A percentile compares a stretch with the other conserved stretches of the same genome.
phyloP scores from a whole-genome alignment of 2,329 filamentous ascomycete genomes.

The Diaporthe sp. region DNA sequence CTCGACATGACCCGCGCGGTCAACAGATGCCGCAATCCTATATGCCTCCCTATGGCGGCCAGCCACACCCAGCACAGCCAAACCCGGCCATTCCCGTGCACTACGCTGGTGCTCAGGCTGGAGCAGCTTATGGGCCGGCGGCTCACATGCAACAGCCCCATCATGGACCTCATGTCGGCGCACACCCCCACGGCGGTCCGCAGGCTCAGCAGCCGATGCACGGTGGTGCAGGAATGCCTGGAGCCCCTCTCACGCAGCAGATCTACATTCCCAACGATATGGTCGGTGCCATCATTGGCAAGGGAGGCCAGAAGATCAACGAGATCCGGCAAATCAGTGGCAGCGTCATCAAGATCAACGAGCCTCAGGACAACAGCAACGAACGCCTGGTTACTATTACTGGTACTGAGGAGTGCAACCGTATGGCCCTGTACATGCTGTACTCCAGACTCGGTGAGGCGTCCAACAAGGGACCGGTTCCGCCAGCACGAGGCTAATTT shows the following conservation, averaged over 20 bases:
- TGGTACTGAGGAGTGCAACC: conserved; percentile 97
- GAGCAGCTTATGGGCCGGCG: conserved; percentile 81
- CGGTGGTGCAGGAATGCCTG: conserved; percentile 72
- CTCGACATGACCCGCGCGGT: conserved; percentile 79
- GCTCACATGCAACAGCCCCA: conserved; percentile 82
- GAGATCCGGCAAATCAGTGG: conserved; percentile 97
- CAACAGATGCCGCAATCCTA: conserved; percentile 74
- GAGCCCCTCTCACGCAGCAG: conserved; percentile 93
- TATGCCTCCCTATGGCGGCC: conserved; percentile 74
- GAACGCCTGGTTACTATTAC: conserved; percentile 98
- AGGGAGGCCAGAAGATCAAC: conserved; percentile 99
- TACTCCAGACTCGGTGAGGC: conserved; percentile 92
- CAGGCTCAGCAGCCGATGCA: conserved; percentile 84
- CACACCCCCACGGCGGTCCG: conserved; percentile 74
- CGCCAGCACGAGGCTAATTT: conserved; percentile 38
- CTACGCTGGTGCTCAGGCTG: conserved; percentile 84
- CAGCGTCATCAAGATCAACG: conserved; percentile 99
- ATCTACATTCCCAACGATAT: conserved; percentile 99
- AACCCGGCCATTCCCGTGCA: conserved; percentile 78
- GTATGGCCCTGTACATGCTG: conserved; percentile 99
- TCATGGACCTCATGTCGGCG: conserved; percentile 73
- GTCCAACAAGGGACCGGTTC: conserved; percentile 42
- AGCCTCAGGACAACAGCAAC: conserved; percentile 98
- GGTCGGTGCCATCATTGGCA: conserved; percentile 99
- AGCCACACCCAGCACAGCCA: conserved; percentile 73